Evolutionary conservation across 441 rosid genomes (phyloP), one percentile per base, ranked within the genome.

Genomic region (Adansonia madagascariensis): DNA sequence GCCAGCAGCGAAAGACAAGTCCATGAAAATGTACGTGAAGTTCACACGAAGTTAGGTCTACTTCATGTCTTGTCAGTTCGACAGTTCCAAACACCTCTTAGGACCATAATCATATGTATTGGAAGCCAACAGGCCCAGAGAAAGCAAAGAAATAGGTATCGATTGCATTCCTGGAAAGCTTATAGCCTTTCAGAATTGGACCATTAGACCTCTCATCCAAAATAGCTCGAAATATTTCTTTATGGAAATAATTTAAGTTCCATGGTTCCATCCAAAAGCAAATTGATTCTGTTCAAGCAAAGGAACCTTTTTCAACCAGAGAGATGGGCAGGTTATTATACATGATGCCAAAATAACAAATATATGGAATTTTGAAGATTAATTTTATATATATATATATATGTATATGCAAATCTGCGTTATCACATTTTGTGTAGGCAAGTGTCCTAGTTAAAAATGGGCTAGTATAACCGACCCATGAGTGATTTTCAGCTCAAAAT

Each of bases 1-100:
- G 27, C 27, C 27, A 24, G 27, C 27, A 24, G 27, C 27, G 27
- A 24, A 24, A 24, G 35, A 10, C 63, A 59, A 55, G 60, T 55
- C 53, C 52, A 3, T 43, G 71, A 8, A 64, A 67, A 43, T 46
- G 56, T 68, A 68, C 39, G 55, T 67, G 73, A 68, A 47, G 73
- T 47, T 68, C 57, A 47, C 57, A 47, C 14, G 73, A 68, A 69
- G 57, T 14, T 6, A 24, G 73, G 57, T 22, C 57, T 47, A 12
- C 73, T 5, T 68, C 35, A 9, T 22, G 57, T 47, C 12, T 47
- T 0, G 35, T 24, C 17, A 69, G 11, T 68, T 68, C 14, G 14
- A 57, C 8, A 2, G 4, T 55, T 44, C n/a, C 73, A 69, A 46
- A 47, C 46, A 35, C 68, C 46, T 14, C 20, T 15, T 39, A 1